These are phyloP conservation scores for Xylaria arbuscula DNA, from an alignment of 2,329 filamentous ascomycete species.

Conservation along the genomic window DNA sequence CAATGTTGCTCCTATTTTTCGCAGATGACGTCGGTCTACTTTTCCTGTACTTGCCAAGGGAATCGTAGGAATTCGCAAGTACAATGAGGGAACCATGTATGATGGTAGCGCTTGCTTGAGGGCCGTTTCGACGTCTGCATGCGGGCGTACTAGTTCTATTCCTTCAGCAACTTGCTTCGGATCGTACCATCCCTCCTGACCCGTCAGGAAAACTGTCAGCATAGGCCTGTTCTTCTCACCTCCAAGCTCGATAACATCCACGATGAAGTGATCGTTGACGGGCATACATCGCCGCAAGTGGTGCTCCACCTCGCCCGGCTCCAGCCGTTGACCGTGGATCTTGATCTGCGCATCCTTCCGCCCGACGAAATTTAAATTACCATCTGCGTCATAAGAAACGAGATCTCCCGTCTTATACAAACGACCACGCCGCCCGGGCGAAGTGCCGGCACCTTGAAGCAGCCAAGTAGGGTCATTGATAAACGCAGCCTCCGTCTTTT, in stretches of 20 bases:
- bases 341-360: constrained; percentile 16
- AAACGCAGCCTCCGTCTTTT: constrained; percentile 6
- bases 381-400: constrained; percentile 2
- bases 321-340: constrained; percentile 2
- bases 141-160: not conserved
- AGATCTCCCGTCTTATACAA: constrained; percentile 21
- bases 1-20: not conserved
- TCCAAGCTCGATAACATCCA: constrained; percentile 3
- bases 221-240: not conserved
- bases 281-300: constrained; percentile 1
- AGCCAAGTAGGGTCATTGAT: constrained; percentile 13
- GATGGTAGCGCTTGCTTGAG: constrained; percentile 5
- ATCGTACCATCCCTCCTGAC: not conserved
- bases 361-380: not conserved
- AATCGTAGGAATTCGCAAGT: not conserved
- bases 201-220: not conserved
- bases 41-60: not conserved
- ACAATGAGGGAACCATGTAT: constrained; percentile 13
- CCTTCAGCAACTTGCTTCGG: not conserved
- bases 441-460: not conserved
- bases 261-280: not conserved
- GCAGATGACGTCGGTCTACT: constrained; percentile 8
- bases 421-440: not conserved
- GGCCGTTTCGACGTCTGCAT: not conserved
- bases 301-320: constrained; percentile 9